Conservation (phyloP, 768 basidiomycete genomes). For the Neoboletus brunneissimus region DNA sequence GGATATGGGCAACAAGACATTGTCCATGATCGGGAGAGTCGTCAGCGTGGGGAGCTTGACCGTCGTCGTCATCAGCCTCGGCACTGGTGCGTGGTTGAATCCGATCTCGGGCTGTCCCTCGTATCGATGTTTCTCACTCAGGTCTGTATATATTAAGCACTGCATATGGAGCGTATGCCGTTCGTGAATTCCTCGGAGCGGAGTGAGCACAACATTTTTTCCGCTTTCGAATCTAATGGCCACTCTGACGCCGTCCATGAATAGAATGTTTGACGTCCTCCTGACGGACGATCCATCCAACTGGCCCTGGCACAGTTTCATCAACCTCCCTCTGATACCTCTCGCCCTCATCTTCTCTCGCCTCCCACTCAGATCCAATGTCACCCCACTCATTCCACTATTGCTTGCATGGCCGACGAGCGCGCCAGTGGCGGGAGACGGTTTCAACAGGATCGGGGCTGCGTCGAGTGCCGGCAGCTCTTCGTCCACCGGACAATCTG, state of each 20-base stretch:
- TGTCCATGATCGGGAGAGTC: constrained; percentile 51
- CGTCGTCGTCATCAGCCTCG: constrained; percentile 51
- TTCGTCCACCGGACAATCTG: background rate
- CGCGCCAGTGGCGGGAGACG: constrained; percentile 16
- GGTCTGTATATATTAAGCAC: constrained; percentile 53
- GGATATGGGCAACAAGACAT: constrained; percentile 45
- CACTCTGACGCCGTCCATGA: background rate
- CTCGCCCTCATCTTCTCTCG: constrained; percentile 64
- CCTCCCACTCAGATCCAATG: constrained; percentile 36
- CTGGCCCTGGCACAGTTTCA: constrained; percentile 75
- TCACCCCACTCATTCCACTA: constrained; percentile 25
- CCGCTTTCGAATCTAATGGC: too few species aligned
- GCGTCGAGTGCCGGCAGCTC: background rate
- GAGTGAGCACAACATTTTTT: constrained; percentile 43
- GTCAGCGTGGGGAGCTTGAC: constrained; percentile 51
- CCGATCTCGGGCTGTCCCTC: background rate
- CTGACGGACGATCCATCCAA: constrained; percentile 65
- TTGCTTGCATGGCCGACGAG: constrained; percentile 32
- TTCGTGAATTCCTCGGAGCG: constrained; percentile 64
- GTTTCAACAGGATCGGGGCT: background rate
- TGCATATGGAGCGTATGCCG: constrained; percentile 69
- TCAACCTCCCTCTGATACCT: constrained; percentile 73
- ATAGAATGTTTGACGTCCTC: constrained; percentile 60
- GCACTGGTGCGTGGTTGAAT: constrained; percentile 49
- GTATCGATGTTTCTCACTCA: constrained; percentile 19